phyloP scores from a whole-genome alignment of 768 basidiomycete species.

The Tricholoma hemisulphureum region DNA sequence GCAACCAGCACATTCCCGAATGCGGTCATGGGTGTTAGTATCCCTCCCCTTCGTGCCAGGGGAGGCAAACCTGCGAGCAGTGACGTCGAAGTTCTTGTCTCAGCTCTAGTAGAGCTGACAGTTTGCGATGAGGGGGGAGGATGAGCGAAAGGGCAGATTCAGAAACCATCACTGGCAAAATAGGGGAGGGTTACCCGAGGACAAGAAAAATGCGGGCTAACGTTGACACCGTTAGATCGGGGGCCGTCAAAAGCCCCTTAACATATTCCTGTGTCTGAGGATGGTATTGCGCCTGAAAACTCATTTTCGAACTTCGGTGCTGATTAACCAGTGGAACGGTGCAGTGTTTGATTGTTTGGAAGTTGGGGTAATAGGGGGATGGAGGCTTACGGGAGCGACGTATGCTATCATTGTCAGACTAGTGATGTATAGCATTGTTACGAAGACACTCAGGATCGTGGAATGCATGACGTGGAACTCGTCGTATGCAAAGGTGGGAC shows the following conservation, averaged over 20 bases:
- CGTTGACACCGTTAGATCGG: conserved; percentile 73
- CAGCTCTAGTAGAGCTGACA: conserved; percentile 1
- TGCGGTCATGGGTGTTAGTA: conserved; percentile 81
- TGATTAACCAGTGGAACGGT: conserved; percentile 55
- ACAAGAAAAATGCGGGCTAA: conserved; percentile 72
- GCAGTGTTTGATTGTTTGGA: background rate
- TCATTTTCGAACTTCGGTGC: conserved; percentile 58
- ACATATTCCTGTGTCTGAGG: conserved; percentile 41
- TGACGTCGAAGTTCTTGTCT: conserved; percentile 25
- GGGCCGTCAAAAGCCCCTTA: conserved; percentile 60
- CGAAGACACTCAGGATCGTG: conserved; percentile 37
- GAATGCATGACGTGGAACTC: conserved; percentile 56
- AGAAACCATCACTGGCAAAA: conserved; percentile 66
- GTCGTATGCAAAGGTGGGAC: conserved; percentile 70
- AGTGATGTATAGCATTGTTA: conserved; percentile 36
- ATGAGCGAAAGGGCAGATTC: conserved; percentile 77
- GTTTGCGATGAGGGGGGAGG: conserved; percentile 38
- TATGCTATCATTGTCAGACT: conserved; percentile 32
- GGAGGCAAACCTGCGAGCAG: conserved; percentile 49
- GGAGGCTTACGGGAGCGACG: conserved; percentile 42
- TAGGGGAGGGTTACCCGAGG: conserved; percentile 46
- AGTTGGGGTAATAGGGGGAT: background rate
- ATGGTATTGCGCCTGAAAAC: conserved; percentile 38
- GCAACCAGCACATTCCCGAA: conserved; percentile 75
- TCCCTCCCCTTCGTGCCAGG: conserved; percentile 63